These are phyloP conservation scores for Plasmodium blacklocki DNA, from an alignment of 169 alveolate species.

Conservation along the genomic window DNA sequence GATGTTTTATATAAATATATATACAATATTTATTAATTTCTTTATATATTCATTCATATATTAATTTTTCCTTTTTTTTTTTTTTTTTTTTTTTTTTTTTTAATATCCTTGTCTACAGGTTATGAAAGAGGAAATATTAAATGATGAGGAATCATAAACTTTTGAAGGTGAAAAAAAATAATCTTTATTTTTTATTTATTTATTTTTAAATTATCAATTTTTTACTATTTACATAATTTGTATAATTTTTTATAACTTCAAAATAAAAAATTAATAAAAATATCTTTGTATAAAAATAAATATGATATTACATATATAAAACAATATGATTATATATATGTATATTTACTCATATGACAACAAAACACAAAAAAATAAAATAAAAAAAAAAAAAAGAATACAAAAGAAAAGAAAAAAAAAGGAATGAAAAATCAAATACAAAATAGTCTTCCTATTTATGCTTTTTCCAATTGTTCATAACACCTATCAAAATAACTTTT, in stretches of 20 bases:
- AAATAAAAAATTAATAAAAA: neutral
- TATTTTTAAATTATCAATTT: no score
- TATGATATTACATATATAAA: constrained; percentile 5
- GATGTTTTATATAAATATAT: neutral
- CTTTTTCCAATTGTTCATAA: constrained; percentile 35
- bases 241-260: neutral
- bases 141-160: constrained; percentile 62
- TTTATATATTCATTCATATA: no score
- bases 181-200: no score
- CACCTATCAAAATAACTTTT: constrained; percentile 44
- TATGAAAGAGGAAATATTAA: constrained; percentile 75
- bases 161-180: neutral
- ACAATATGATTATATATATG: no score
- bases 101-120: constrained; percentile 18
- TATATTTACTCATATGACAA: neutral
- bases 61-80: constrained; percentile 2
- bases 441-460: neutral
- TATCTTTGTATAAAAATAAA: neutral
- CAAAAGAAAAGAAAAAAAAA: neutral
- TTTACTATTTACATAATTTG: neutral
- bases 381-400: neutral
- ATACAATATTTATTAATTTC: neutral
- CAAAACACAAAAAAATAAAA: neutral
- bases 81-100: neutral
- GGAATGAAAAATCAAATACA: neutral